phyloP scores from a whole-genome alignment of 768 basidiomycete genomes.

The Phylloporus scabripes region DNA sequence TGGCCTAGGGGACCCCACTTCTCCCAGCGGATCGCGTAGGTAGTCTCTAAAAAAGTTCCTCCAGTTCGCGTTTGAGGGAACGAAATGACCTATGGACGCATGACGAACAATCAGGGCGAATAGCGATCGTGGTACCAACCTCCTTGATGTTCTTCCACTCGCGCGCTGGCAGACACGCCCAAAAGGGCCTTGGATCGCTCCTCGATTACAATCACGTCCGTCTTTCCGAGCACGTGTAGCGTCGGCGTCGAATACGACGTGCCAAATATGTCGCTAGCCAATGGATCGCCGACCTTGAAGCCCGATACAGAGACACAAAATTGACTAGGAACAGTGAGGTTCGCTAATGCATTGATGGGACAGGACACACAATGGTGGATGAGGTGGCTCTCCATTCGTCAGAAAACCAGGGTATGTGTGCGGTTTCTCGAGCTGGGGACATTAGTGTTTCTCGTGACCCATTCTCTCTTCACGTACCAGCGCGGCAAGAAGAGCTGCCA shows the following conservation, averaged over 20 bases:
- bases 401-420: constrained; percentile 53
- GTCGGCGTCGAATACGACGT: constrained; percentile 62
- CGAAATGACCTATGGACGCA: constrained; percentile 61
- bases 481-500: constrained; percentile 66
- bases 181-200: constrained; percentile 61
- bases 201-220: constrained; percentile 66
- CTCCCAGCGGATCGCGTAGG: constrained; percentile 45
- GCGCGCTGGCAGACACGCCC: constrained; percentile 45
- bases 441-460: neutral
- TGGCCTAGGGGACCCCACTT: constrained; percentile 42
- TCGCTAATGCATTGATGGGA: neutral
- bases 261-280: constrained; percentile 46
- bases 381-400: constrained; percentile 56
- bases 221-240: constrained; percentile 72
- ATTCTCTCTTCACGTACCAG: constrained; percentile 43
- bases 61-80: constrained; percentile 75
- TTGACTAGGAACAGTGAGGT: constrained; percentile 35
- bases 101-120: constrained; percentile 2
- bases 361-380: constrained; percentile 64
- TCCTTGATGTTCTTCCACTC: constrained; percentile 75
- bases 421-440: constrained; percentile 48
- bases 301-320: constrained; percentile 78
- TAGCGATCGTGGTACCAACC: constrained; percentile 43
- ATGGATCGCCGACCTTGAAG: constrained; percentile 47
- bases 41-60: constrained; percentile 68